phyloP scores from a whole-genome alignment of 805 yeast species.

The Yarrowia sp. region DNA sequence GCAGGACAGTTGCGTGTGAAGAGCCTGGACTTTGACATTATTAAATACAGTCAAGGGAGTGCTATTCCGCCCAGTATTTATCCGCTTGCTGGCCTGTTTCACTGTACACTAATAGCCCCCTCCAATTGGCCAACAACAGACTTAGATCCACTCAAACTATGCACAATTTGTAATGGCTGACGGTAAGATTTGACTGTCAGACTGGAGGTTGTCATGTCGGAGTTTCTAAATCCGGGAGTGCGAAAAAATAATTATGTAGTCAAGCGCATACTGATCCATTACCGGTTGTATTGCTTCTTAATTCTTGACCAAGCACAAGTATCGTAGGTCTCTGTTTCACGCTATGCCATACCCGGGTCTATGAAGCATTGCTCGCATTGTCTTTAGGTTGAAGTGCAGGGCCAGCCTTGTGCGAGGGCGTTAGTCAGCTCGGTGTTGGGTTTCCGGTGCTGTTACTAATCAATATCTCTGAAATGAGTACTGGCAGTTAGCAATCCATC shows the following conservation, averaged over 20 bases:
- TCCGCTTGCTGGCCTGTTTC: too few relatives aligned
- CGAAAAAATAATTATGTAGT: too few relatives aligned
- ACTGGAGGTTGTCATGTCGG: neutral
- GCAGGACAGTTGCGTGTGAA: neutral
- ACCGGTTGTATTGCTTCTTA: neutral
- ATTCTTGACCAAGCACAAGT: too few relatives aligned
- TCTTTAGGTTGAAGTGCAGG: neutral
- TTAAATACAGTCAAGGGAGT: neutral
- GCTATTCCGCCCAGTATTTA: too few relatives aligned
- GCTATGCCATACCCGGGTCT: neutral
- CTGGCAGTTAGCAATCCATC: too few relatives aligned
- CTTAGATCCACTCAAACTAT: neutral
- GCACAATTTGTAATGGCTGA: neutral
- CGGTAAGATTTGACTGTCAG: neutral
- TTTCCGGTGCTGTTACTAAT: neutral
- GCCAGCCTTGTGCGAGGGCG: neutral
- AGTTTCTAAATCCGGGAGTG: too few relatives aligned
- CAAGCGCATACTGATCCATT: too few relatives aligned
- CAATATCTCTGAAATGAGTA: too few relatives aligned
- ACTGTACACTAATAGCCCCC: too few relatives aligned
- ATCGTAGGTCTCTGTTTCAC: neutral
- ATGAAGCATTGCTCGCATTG: neutral
- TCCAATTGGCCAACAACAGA: too few relatives aligned
- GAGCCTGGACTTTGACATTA: neutral
- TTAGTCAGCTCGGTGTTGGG: neutral